A percentile compares a stretch with the other conserved stretches of the same genome.
Conservation (phyloP, 441 rosid species). For the Erodium trifolium region DNA sequence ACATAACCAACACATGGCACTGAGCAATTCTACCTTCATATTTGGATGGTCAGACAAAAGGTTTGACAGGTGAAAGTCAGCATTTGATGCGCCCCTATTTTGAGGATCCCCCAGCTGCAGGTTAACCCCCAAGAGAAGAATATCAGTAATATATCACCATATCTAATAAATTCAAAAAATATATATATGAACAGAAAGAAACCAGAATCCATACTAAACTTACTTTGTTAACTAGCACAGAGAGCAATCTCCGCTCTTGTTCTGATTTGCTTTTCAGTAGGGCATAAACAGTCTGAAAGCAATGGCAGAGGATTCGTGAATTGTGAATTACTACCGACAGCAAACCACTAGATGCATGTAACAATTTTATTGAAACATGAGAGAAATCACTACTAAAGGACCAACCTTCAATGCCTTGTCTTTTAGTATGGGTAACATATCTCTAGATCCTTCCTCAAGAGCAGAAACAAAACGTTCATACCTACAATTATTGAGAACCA, state of each 20-base stretch:
- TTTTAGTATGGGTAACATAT: conserved; percentile 73
- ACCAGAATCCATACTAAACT: conserved; percentile 17
- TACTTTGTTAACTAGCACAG: conserved; percentile 85
- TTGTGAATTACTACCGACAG: not conserved
- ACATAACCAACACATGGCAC: not conserved
- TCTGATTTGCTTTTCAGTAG: conserved; percentile 82
- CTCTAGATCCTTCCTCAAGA: conserved; percentile 93
- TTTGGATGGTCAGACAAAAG: conserved; percentile 92
- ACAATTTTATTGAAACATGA: not conserved
- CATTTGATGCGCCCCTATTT: conserved; percentile 88
- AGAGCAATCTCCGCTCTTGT: conserved; percentile 82
- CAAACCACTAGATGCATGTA: not conserved
- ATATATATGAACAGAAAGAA: not conserved
- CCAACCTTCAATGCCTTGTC: conserved; percentile 82
- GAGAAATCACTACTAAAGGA: conserved; percentile 4
- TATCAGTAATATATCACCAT: conserved; percentile 7
- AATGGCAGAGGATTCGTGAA: conserved; percentile 11
- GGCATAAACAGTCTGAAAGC: conserved; percentile 58
- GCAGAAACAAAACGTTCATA: conserved; percentile 77
- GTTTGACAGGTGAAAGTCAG: conserved; percentile 76
- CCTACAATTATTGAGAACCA: conserved; percentile 31
- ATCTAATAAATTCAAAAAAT: not conserved
- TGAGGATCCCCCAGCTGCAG: conserved; percentile 95
- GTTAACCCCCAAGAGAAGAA: conserved; percentile 19
- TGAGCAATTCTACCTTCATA: conserved; percentile 61